Percentiles rank a stretch among this genome's conserved stretches.
phyloP scores from a whole-genome alignment of 2,329 filamentous ascomycete genomes.

The Aspergillus sp. region DNA sequence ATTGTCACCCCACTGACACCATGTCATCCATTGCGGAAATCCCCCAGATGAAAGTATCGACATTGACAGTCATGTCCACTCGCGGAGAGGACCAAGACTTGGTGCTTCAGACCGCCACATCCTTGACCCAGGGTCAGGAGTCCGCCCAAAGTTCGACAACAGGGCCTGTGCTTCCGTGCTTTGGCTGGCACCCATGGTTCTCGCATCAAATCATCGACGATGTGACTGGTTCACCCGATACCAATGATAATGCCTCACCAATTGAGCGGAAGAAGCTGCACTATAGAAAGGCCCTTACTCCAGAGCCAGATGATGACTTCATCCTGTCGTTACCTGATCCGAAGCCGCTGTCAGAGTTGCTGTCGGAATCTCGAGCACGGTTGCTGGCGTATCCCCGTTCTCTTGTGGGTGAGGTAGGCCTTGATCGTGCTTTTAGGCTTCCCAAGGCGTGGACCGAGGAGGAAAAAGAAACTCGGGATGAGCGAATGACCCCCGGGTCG shows the following conservation, averaged over 20 bases:
- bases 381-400: conserved; percentile 56
- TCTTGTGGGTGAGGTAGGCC: conserved; percentile 63
- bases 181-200: conserved; percentile 72
- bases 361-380: conserved; percentile 52
- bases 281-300: conserved; percentile 57
- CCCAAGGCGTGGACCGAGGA: conserved; percentile 52
- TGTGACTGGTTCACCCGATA: conserved; percentile 23
- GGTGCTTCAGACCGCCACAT: conserved; percentile 53
- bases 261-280: conserved; percentile 47
- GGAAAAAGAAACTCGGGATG: conserved; percentile 36
- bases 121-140: conserved; percentile 37
- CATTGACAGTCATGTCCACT: conserved; percentile 65
- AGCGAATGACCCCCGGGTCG: conserved; percentile 58
- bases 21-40: conserved; percentile 59
- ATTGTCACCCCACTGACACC: conserved; percentile 68
- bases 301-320: conserved; percentile 49
- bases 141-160: conserved; percentile 20
- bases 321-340: conserved; percentile 57
- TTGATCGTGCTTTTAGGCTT: conserved; percentile 64
- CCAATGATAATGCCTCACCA: conserved; percentile 9
- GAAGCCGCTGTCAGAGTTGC: conserved; percentile 54
- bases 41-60: conserved; percentile 58
- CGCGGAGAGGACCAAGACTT: conserved; percentile 63
- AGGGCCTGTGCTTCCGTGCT: conserved; percentile 59
- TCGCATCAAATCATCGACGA: conserved; percentile 62